Evolutionary conservation across 2,329 filamentous ascomycete genomes (phyloP).

Genomic region (Cadophora sp.): DNA sequence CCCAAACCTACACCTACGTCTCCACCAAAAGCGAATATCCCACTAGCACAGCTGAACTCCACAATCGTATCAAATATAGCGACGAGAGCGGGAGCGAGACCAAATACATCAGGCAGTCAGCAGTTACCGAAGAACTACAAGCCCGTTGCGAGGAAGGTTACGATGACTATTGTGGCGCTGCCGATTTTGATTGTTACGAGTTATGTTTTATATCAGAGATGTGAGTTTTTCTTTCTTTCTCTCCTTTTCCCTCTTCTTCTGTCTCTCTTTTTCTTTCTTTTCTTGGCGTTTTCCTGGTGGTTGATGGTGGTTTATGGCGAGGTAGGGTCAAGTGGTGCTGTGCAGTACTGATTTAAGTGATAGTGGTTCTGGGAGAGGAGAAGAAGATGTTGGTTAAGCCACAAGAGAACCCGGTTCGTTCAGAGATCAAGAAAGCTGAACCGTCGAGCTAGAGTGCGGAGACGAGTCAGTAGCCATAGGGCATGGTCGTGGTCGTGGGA

Average conservation of each 20-base stretch:
- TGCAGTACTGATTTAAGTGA: not conserved
- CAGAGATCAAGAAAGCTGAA: slow-evolving; percentile 6
- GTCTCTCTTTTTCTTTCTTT: no score
- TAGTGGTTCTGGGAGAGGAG: slow-evolving; percentile 38
- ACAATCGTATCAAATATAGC: slow-evolving; percentile 42
- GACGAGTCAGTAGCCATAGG: slow-evolving; percentile 7
- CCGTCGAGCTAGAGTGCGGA: not conserved
- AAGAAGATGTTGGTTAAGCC: slow-evolving; percentile 28
- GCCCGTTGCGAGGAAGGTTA: slow-evolving; percentile 41
- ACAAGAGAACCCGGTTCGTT: not conserved
- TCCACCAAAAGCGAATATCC: slow-evolving; percentile 28
- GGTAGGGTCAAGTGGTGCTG: no score
- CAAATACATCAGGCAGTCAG: slow-evolving; percentile 27
- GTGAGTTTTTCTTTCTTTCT: slow-evolving; percentile 33
- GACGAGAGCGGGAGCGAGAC: slow-evolving; percentile 39
- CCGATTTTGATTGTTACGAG: slow-evolving; percentile 45
- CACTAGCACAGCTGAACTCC: slow-evolving; percentile 41
- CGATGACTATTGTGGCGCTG: slow-evolving; percentile 43
- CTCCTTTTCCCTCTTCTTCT: no score
- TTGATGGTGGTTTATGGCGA: no score
- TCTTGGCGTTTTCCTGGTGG: no score
- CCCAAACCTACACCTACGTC: slow-evolving; percentile 21
- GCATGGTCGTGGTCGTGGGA: no score
- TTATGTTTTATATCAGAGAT: slow-evolving; percentile 44
- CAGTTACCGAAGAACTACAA: slow-evolving; percentile 42